These are phyloP conservation scores for Beauveria australis DNA, from an alignment of 2,329 filamentous ascomycete species.

Conservation along the genomic window DNA sequence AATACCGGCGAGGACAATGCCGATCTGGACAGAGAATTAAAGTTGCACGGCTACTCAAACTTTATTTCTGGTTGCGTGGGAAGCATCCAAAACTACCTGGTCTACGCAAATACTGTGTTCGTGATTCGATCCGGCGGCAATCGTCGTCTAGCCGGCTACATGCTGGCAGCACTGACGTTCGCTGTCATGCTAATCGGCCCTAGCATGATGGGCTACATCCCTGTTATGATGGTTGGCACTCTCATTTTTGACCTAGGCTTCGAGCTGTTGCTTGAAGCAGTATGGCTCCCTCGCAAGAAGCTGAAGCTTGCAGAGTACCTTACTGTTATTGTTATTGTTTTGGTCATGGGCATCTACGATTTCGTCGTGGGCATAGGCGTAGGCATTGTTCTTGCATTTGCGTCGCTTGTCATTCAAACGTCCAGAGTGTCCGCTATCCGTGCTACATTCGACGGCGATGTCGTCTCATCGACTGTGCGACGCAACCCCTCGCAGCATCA, in stretches of 20 bases:
- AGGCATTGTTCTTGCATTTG: constrained; percentile 83
- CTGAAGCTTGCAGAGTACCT: constrained; percentile 80
- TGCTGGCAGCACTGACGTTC: constrained; percentile 74
- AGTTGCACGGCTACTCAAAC: constrained; percentile 89
- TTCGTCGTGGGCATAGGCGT: constrained; percentile 92
- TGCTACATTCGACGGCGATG: constrained; percentile 80
- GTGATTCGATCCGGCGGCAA: constrained; percentile 92
- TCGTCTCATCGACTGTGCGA: constrained; percentile 85
- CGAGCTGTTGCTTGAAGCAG: constrained; percentile 79
- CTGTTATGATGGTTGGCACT: constrained; percentile 92
- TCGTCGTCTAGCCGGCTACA: constrained; percentile 73
- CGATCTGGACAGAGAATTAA: constrained; percentile 82
- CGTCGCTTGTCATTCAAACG: constrained; percentile 85
- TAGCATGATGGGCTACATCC: constrained; percentile 84
- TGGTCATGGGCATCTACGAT: constrained; percentile 95
- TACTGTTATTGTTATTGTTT: constrained; percentile 80
- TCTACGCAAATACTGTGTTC: constrained; percentile 95
- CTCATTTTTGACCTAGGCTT: constrained; percentile 94
- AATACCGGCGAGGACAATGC: constrained; percentile 89
- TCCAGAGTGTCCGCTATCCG: constrained; percentile 84
- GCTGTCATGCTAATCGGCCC: constrained; percentile 81
- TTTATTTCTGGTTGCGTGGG: constrained; percentile 77
- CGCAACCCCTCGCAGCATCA: constrained; percentile 83
- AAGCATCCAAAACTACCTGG: constrained; percentile 93
- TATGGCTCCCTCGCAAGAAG: constrained; percentile 83